These are phyloP conservation scores for Mycena vitilis DNA, from an alignment of 768 basidiomycete species.

Conservation along the genomic window DNA sequence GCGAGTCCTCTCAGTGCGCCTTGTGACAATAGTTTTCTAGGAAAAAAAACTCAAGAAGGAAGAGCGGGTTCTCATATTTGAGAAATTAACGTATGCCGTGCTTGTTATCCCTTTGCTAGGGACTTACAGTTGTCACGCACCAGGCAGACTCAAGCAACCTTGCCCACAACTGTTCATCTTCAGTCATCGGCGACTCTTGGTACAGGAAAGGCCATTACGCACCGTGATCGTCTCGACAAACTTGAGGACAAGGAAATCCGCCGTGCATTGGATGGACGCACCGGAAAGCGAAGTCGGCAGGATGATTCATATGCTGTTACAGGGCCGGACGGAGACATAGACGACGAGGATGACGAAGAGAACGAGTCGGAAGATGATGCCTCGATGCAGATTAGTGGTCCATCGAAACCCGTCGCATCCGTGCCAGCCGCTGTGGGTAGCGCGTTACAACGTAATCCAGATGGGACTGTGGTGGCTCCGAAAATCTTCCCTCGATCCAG, in stretches of 20 bases:
- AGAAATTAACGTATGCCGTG: slow-evolving; percentile 80
- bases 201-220: slow-evolving; percentile 72
- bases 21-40: slow-evolving; percentile 50
- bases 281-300: slow-evolving; percentile 62
- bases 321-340: slow-evolving; percentile 44
- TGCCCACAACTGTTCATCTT: slow-evolving; percentile 67
- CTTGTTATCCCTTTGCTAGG: slow-evolving; percentile 15
- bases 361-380: slow-evolving; percentile 21
- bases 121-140: slow-evolving; percentile 36
- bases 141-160: slow-evolving; percentile 82
- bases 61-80: slow-evolving; percentile 78
- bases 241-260: slow-evolving; percentile 70
- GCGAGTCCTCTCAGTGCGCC: background rate
- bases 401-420: slow-evolving; percentile 30
- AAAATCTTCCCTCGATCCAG: slow-evolving; percentile 59
- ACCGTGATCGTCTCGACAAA: slow-evolving; percentile 68
- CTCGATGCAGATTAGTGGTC: slow-evolving; percentile 33
- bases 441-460: slow-evolving; percentile 72
- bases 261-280: slow-evolving; percentile 60
- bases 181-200: slow-evolving; percentile 89
- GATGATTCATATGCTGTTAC: slow-evolving; percentile 52
- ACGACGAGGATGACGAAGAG: slow-evolving; percentile 38
- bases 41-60: slow-evolving; percentile 95
- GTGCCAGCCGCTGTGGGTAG: slow-evolving; percentile 61
- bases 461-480: slow-evolving; percentile 69